Conservation (phyloP, 768 basidiomycete genomes). For the Suillus spraguei region DNA sequence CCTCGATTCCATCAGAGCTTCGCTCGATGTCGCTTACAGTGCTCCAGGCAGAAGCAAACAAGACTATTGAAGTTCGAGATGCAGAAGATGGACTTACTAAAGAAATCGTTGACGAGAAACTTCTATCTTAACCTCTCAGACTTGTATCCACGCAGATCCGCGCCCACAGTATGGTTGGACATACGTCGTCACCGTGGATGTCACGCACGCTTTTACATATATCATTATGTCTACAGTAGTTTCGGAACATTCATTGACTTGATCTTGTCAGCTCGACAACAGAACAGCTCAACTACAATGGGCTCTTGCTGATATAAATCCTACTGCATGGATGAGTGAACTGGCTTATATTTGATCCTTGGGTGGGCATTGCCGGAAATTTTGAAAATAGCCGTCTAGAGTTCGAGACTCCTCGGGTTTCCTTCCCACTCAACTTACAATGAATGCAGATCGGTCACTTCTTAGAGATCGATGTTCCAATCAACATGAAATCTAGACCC, state of each 20-base stretch:
- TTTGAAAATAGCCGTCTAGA: neutral
- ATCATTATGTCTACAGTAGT: neutral
- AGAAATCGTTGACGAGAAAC: constrained; percentile 63
- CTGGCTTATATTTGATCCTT: neutral
- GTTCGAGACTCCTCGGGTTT: neutral
- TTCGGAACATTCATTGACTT: neutral
- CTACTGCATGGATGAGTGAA: neutral
- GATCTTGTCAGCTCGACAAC: neutral
- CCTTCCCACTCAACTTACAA: neutral
- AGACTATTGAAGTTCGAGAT: constrained; percentile 81
- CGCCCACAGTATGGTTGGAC: neutral
- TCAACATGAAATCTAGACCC: neutral
- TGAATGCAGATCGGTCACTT: neutral
- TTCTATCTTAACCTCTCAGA: constrained; percentile 32
- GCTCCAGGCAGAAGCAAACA: constrained; percentile 70
- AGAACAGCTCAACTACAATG: neutral
- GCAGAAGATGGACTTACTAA: constrained; percentile 82
- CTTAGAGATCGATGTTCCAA: neutral
- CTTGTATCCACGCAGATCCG: neutral
- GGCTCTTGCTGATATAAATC: neutral
- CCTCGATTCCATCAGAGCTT: neutral
- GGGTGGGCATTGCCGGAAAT: neutral
- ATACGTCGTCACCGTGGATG: neutral
- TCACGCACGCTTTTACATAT: neutral
- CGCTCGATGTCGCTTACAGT: constrained; percentile 8